Evolutionary conservation across 176 grass and related monocot genomes (phyloP), one percentile per base, ranked within the genome.

Genomic region (Juncus effusus): DNA sequence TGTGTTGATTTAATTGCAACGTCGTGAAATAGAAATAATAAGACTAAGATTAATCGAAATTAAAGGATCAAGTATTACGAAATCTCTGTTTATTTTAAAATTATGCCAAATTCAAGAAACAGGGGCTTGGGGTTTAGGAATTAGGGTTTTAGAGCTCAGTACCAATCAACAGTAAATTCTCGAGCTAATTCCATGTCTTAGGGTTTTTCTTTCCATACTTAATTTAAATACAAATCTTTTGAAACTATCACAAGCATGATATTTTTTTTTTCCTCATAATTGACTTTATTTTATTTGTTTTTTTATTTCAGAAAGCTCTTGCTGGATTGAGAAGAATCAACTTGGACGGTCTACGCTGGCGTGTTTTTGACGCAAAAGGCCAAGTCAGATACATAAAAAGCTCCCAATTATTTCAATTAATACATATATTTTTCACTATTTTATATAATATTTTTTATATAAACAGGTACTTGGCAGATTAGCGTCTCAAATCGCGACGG

Each of bases 301-400:
- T 41, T 28, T 28, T 56, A 76, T 10, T 79, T 38, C 68, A 99
- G 88, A 99, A 99, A 99, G 94, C 88, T 68, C 69, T 99, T 16
- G 94, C 94, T 63, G 94, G 94, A 14, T 65, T 99, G 69, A 93
- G 80, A 77, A 86, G 88, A 80, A 99, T 99, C 54, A 82, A 87
- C 54, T 80, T 99, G 56, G 94, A 99, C 10, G 94, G 94, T 42
- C 38, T 99, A 37, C 78, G 85, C 10, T 99, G 94, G 94, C 88
- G 94, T 11, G 80, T 99, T 75, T 99, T 99, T 84, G 94, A 99
- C 35, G 88, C 94, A 54, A 99, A 93, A 78, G 85, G 88, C 11
- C 94, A 99, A 80, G 94, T 89, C 64, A 41, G 54, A 4, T 55
- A 71, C 60, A 14, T 65, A 65, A 3, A 40, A 9, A 5, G 50